Evolutionary conservation across 192 early-diverging fungal genomes (phyloP), one percentile per base, ranked within the genome.

Genomic region (Piromyces finnis): DNA sequence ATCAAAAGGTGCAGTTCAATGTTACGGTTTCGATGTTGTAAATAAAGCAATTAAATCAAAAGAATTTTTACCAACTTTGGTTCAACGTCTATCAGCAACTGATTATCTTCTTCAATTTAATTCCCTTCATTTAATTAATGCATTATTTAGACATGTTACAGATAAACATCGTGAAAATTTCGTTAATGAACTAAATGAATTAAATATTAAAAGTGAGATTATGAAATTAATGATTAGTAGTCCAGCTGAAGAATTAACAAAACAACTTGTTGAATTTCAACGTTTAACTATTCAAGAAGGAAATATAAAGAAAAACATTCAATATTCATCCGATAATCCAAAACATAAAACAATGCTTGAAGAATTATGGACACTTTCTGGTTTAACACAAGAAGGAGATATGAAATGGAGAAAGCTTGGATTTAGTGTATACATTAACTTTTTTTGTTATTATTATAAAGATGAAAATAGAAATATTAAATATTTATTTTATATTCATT

Each of bases 191-290:
- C 78, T 93, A n/a, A 87, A 91, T 68, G 82, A 84, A 17, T 84
- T 90, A 7, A 84, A 89, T 78, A 82, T 87, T 29, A 80, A 85
- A 27, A 83, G 83, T 41, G 84, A 84, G 30, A 86, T 93, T 28
- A 77, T 88, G 78, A 84, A 85, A 81, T 79, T 90, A 78, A 84
- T 86, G 77, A 82, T 82, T 37, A 35, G 36, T 3, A 84, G 85
- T 80, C 89, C 90, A 26, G 82, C 87, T n/a, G 92, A 91, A 28
- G 93, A 94, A 84, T 80, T 93, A 29, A 83, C 83, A 77, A 84
- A 84, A 80, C 84, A 90, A 41, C 78, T 94, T 77, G 82, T 92
- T 15, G 92, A 92, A 29, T 93, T 90, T 83, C 93, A 94, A 85
- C 80, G 89, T n/a, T 83, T 89, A 5, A 81, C 88, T 29, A 86